phyloP scores from a whole-genome alignment of 1,284 basidiomycete genomes.

The Pulchroboletus neoregius region DNA sequence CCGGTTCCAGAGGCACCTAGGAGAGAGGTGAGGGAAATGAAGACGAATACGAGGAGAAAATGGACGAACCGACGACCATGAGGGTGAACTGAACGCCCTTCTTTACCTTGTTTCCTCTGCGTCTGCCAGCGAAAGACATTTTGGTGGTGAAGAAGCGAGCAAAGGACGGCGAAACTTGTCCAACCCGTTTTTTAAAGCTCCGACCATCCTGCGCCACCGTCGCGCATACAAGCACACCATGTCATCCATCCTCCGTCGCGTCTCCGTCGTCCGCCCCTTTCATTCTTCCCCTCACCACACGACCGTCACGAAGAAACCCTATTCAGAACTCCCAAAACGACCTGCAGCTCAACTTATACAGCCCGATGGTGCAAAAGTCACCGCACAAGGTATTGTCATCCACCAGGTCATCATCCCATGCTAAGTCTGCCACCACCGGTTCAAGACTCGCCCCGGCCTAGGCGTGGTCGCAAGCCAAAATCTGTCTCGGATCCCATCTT shows the following conservation, averaged over 20 bases:
- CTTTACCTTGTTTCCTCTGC: constrained; percentile 92
- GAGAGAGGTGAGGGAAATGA: constrained; percentile 11
- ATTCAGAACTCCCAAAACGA: constrained; percentile 51
- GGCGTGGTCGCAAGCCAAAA: constrained; percentile 25
- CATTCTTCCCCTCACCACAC: constrained; percentile 14
- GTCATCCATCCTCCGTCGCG: constrained; percentile 19
- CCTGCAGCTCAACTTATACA: constrained; percentile 16
- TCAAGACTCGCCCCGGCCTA: constrained; percentile 7
- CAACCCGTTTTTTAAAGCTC: constrained; percentile 41
- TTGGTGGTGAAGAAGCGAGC: constrained; percentile 32
- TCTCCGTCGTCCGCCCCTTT: constrained; percentile 12
- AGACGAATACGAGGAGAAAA: constrained; percentile 1
- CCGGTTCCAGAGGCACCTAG: constrained; percentile 93
- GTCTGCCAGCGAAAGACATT: constrained; percentile 83
- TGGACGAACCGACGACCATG: constrained; percentile 84
- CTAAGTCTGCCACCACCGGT: constrained; percentile 1
- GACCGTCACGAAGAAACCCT: constrained; percentile 47
- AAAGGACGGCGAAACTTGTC: constrained; percentile 29
- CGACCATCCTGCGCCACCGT: constrained; percentile 33
- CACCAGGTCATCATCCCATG: not conserved
- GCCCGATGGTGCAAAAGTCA: not conserved
- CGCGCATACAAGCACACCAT: constrained; percentile 28
- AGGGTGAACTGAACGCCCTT: constrained; percentile 96
- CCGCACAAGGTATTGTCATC: constrained; percentile 10
- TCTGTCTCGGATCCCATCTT: not conserved